phyloP scores from a whole-genome alignment of 495 filamentous ascomycete species.

The Aspergillus biplanus region DNA sequence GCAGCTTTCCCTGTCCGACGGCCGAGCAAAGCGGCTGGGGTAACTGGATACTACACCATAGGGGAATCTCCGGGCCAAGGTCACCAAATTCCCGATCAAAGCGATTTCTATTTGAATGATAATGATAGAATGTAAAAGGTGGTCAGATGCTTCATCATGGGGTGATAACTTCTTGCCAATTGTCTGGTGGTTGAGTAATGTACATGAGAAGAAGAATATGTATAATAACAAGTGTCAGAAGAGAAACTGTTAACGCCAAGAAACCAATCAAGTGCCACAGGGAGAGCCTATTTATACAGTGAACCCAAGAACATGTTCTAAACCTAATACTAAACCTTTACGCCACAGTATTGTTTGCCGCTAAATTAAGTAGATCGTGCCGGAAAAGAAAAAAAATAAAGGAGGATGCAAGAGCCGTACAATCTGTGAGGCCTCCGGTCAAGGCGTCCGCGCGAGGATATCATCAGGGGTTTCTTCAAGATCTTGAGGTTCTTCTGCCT shows the following conservation, averaged over 20 bases:
- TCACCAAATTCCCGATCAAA: not conserved
- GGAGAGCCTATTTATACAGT: no score
- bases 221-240: no score
- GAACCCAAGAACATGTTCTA: no score
- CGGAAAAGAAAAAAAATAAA: constrained; percentile 1
- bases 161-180: no score
- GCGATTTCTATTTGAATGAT: not conserved
- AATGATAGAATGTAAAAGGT: not conserved
- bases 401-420: not conserved
- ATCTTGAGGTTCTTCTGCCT: not conserved
- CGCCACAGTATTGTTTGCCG: constrained; percentile 6
- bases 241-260: no score
- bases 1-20: no score
- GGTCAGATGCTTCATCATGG: no score
- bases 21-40: no score
- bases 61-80: not conserved
- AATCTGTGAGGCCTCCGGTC: not conserved
- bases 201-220: no score
- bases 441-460: constrained; percentile 14
- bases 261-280: no score
- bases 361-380: not conserved
- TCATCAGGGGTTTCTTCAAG: constrained; percentile 27
- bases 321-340: not conserved
- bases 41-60: no score
- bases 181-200: no score